Percentiles rank a stretch among this genome's conserved stretches.
Conservation (phyloP, 805 yeast genomes). For the Lipomyces sp. region DNA sequence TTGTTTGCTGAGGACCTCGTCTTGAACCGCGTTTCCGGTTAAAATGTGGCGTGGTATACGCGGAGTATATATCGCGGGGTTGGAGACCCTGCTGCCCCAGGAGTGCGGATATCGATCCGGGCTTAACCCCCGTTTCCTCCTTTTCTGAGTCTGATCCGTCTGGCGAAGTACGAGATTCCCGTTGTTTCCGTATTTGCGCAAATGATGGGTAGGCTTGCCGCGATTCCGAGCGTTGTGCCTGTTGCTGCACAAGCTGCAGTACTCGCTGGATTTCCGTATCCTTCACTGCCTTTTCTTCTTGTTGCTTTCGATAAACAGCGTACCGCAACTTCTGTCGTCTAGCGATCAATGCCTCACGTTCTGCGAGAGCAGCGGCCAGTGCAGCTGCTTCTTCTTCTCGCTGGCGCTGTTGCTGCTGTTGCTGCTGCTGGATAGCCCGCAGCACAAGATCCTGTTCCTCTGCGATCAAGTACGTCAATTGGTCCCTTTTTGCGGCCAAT, state of each 20-base stretch:
- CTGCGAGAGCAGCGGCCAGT: conserved; percentile 26
- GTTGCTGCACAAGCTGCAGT: conserved; percentile 20
- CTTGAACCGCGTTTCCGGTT: conserved; percentile 29
- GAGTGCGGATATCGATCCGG: conserved; percentile 30
- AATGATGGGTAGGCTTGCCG: background rate
- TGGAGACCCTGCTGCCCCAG: conserved; percentile 30
- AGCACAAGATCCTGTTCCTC: conserved; percentile 41
- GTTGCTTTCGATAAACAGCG: conserved; percentile 36
- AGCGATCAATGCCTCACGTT: conserved; percentile 33
- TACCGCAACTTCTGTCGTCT: conserved; percentile 31
- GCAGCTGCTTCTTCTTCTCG: conserved; percentile 28
- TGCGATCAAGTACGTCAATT: conserved; percentile 38
- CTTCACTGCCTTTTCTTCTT: conserved; percentile 30
- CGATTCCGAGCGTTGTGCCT: background rate
- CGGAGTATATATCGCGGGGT: conserved; percentile 22
- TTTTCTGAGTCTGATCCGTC: conserved; percentile 17
- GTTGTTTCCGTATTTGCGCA: conserved; percentile 8
- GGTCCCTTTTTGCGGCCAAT: conserved; percentile 38
- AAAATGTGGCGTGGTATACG: background rate
- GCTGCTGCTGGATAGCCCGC: conserved; percentile 35
- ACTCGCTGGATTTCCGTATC: conserved; percentile 29
- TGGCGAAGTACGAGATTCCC: conserved; percentile 8
- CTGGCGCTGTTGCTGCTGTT: conserved; percentile 23
- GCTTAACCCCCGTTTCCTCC: conserved; percentile 29
- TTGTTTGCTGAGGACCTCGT: conserved; percentile 14